Percentiles rank a stretch among this genome's conserved stretches.
phyloP scores from a whole-genome alignment of 495 filamentous ascomycete species.

The Corynascus novoguineensis region DNA sequence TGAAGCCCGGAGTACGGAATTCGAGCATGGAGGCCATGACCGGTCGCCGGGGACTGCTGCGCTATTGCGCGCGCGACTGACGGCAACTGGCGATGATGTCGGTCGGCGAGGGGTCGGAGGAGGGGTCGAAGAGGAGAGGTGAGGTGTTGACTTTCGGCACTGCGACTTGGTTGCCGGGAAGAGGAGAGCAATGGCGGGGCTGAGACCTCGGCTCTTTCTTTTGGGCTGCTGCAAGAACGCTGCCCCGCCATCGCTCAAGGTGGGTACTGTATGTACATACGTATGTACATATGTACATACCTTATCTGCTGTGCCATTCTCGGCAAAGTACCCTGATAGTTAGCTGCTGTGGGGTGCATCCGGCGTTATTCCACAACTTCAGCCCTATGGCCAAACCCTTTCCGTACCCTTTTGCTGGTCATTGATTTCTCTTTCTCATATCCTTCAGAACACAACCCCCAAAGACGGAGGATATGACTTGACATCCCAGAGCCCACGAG shows the following conservation, averaged over 20 bases:
- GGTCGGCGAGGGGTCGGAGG: too few relatives aligned
- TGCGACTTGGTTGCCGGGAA: not conserved
- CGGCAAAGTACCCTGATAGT: too few relatives aligned
- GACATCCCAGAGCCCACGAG: too few relatives aligned
- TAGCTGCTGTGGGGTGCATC: too few relatives aligned
- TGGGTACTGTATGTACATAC: too few relatives aligned
- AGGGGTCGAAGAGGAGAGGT: not conserved
- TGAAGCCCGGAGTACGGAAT: slow-evolving; percentile 86
- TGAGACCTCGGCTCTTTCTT: slow-evolving; percentile 21
- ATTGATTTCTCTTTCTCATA: too few relatives aligned
- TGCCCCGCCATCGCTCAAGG: not conserved
- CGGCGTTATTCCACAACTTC: too few relatives aligned
- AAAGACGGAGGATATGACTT: too few relatives aligned
- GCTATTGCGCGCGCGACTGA: not conserved
- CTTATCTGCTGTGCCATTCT: not conserved
- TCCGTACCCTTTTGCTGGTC: too few relatives aligned
- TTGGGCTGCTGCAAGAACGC: not conserved
- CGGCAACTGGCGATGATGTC: not conserved
- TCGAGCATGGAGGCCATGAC: slow-evolving; percentile 68
- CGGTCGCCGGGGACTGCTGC: not conserved
- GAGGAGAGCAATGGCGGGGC: slow-evolving; percentile 9
- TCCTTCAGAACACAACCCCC: too few relatives aligned
- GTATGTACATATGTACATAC: too few relatives aligned
- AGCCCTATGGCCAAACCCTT: too few relatives aligned
- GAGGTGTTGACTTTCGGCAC: not conserved